A percentile compares a stretch with the other conserved stretches of the same genome.
Evolutionary conservation across 2,329 filamentous ascomycete genomes (phyloP).

Genomic region (Apiospora saccharicola): DNA sequence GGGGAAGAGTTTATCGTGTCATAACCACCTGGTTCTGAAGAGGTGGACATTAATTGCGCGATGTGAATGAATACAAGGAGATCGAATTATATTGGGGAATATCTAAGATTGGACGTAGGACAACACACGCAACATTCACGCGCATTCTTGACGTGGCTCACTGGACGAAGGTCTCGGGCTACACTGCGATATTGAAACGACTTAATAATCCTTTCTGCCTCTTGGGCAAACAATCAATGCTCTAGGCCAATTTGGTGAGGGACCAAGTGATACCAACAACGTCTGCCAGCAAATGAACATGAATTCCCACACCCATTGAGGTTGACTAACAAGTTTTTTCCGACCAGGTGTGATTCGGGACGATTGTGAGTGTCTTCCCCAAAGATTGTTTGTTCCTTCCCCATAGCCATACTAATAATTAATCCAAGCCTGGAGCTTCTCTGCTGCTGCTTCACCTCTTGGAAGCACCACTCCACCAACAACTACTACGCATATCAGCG

Average conservation of each 20-base stretch:
- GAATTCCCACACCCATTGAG: background rate
- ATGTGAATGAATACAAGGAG: background rate
- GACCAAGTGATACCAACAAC: background rate
- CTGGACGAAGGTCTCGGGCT: slow-evolving; percentile 20
- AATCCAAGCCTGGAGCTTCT: background rate
- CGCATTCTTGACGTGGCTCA: background rate
- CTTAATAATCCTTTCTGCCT: slow-evolving; percentile 7
- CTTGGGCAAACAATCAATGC: slow-evolving; percentile 14
- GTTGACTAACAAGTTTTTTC: background rate
- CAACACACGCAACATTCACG: background rate
- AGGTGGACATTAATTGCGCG: background rate
- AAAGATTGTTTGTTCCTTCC: background rate
- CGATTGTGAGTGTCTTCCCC: background rate
- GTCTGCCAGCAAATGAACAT: slow-evolving; percentile 1
- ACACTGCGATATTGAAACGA: slow-evolving; percentile 19
- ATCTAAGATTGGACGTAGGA: slow-evolving; percentile 3
- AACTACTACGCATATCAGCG: background rate
- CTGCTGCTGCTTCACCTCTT: background rate
- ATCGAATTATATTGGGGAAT: background rate
- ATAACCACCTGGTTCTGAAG: background rate
- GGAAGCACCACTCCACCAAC: background rate
- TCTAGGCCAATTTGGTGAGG: background rate
- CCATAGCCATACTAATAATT: background rate
- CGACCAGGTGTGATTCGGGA: background rate
- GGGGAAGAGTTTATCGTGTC: background rate